Evolutionary conservation across 148 eudicot species (phyloP).

Genomic region (Amaranthus cruentus): DNA sequence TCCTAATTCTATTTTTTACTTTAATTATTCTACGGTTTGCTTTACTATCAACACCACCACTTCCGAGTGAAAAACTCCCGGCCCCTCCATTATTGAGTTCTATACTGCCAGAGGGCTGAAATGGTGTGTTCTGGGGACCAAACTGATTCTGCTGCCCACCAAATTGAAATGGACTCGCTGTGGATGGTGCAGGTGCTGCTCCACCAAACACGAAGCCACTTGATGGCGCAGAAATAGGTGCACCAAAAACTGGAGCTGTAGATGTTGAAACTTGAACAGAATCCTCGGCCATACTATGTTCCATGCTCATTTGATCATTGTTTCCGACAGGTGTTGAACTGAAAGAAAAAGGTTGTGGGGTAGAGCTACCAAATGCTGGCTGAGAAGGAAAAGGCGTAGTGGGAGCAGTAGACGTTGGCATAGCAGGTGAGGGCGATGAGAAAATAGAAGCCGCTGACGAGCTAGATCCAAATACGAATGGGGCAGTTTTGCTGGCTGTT

Average conservation of each 20-base stretch:
- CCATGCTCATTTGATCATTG: constrained; percentile 63
- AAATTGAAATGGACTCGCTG: constrained; percentile 57
- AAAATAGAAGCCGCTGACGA: constrained; percentile 38
- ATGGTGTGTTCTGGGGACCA: constrained; percentile 41
- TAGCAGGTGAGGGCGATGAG: constrained; percentile 36
- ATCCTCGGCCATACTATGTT: constrained; percentile 95
- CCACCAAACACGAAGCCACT: constrained; percentile 40
- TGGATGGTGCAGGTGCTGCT: constrained; percentile 30
- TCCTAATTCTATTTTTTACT: constrained; percentile 37
- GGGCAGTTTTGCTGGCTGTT: constrained; percentile 30
- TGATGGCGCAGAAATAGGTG: constrained; percentile 33
- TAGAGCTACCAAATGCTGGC: constrained; percentile 35
- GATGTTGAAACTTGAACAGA: constrained; percentile 47
- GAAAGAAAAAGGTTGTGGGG: constrained; percentile 32
- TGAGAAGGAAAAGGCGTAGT: constrained; percentile 21
- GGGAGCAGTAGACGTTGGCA: constrained; percentile 27
- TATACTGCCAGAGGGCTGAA: constrained; percentile 60
- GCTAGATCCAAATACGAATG: constrained; percentile 39
- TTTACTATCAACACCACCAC: constrained; percentile 54
- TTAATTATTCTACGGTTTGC: constrained; percentile 47
- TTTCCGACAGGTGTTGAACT: constrained; percentile 30
- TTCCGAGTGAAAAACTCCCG: constrained; percentile 81
- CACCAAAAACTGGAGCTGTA: constrained; percentile 41
- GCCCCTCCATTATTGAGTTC: constrained; percentile 52
- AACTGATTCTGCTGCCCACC: constrained; percentile 57